Base-by-base conservation (phyloP, 2,329 filamentous ascomycete species). In the Xylariaceae sp. region DNA sequence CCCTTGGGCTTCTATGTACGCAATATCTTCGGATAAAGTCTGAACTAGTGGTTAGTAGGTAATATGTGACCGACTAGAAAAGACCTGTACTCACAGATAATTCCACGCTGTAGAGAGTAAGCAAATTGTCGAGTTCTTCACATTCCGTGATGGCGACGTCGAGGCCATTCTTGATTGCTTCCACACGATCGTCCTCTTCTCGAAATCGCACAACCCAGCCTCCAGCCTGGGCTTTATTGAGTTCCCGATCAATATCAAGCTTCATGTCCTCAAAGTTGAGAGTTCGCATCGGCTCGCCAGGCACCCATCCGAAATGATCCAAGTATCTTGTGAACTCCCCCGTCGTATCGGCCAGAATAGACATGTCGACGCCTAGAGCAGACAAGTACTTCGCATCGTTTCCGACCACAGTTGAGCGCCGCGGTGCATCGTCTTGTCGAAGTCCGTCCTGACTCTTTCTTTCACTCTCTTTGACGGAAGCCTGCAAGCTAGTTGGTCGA, bases 1-100 rank as follows among this genome's bases (percentile, higher is more conserved):
- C 6, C 91, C 93, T 74, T 99, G 95, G 1, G 95, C 92, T 76
- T 99, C 95, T 62, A 99, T 98, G 71, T 96, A 98, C 2, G 92
- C 88, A 65, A 99, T 96, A 67, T 99, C 95, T 48, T 98, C 93
- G 54, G 93, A 92, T 26, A 99, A 81, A 47, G 93, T 98, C 89
- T 96, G 68, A 20, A 23, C n/a, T 16, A 3, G n/a, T 9, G 12
- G 56, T 74, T 57, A 74, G 70, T n/a, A n/a, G n/a, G n/a, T 43
- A 45, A 52, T 18, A 16, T 14, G 37, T 52, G 14, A 7, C 9
- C 16, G 10, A 19, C 47, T 40, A 29, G 23, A 20, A 19, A 40
- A 40, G 42, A 40, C 20, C 14, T 7, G 53, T 18, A 75, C 89
- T 79, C 81, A 93, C 90, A 67, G 91, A 91, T 59, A 99, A 80